Conservation (phyloP, 805 yeast species). For the Lachancea nothofagi region DNA sequence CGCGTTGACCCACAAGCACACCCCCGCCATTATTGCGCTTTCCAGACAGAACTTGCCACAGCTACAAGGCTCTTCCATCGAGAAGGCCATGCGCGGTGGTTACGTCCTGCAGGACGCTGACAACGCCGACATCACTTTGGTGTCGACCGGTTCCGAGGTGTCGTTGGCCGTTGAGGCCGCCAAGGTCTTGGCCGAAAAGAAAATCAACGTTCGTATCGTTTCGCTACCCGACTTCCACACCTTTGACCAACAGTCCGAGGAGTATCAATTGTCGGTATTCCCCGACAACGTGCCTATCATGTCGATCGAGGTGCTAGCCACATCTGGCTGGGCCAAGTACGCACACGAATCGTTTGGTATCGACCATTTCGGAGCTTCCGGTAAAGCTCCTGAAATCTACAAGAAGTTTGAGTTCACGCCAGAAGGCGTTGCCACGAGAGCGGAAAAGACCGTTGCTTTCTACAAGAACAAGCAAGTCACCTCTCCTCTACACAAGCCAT, state of each 20-base stretch:
- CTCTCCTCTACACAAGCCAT: slow-evolving; percentile 79
- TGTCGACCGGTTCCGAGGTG: slow-evolving; percentile 93
- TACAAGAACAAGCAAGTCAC: slow-evolving; percentile 69
- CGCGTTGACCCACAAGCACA: slow-evolving; percentile 53
- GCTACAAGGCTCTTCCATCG: slow-evolving; percentile 85
- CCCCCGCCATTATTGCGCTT: slow-evolving; percentile 72
- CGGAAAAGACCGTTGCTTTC: slow-evolving; percentile 68
- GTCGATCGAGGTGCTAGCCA: slow-evolving; percentile 89
- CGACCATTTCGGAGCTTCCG: slow-evolving; percentile 95
- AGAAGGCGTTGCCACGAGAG: slow-evolving; percentile 87
- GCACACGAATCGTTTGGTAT: slow-evolving; percentile 96
- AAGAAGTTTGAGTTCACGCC: slow-evolving; percentile 84
- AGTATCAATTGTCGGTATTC: slow-evolving; percentile 77
- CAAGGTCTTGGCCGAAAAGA: slow-evolving; percentile 56
- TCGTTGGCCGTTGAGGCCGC: slow-evolving; percentile 76
- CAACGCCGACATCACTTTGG: slow-evolving; percentile 65
- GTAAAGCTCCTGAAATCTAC: slow-evolving; percentile 78
- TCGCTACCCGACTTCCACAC: slow-evolving; percentile 91
- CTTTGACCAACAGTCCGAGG: slow-evolving; percentile 76
- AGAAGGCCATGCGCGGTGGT: slow-evolving; percentile 93
- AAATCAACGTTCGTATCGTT: slow-evolving; percentile 74
- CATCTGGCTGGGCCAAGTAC: slow-evolving; percentile 90
- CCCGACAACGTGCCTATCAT: slow-evolving; percentile 93
- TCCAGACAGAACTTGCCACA: slow-evolving; percentile 90
- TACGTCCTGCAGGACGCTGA: slow-evolving; percentile 61